Conservation (phyloP, 73 alveolate genomes). For the Blepharisma stoltei region DNA sequence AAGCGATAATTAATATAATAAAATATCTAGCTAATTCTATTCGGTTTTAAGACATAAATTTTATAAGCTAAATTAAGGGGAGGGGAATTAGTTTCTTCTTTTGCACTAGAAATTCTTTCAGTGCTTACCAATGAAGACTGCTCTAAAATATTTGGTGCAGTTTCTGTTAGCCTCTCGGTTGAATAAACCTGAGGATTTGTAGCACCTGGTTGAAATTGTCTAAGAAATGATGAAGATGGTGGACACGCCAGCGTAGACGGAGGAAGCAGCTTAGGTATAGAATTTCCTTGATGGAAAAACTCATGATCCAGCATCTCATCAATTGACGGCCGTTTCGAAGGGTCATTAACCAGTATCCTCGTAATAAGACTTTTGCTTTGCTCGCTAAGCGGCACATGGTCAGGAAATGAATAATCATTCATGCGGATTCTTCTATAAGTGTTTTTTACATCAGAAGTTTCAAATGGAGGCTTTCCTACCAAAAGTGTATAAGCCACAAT, state of each 20-base stretch:
- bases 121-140: not conserved
- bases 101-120: not conserved
- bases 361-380: conserved; percentile 77
- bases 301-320: conserved; percentile 88
- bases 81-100: conserved; percentile 17
- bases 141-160: not conserved
- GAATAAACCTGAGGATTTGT: not conserved
- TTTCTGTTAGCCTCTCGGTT: not conserved
- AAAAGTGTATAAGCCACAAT: conserved; percentile 73
- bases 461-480: conserved; percentile 85
- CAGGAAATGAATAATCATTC: conserved; percentile 85
- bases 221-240: conserved; percentile 66
- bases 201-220: conserved; percentile 36
- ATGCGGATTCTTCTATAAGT: conserved; percentile 88
- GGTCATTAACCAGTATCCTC: conserved; percentile 80
- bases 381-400: conserved; percentile 82
- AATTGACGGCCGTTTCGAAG: conserved; percentile 86
- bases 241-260: conserved; percentile 90
- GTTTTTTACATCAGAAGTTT: conserved; percentile 84
- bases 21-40: too few relatives aligned
- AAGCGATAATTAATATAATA: too few relatives aligned
- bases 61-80: too few relatives aligned
- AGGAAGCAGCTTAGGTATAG: conserved; percentile 88
- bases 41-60: too few relatives aligned
- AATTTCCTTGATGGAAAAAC: conserved; percentile 75